Evolutionary conservation across 1,284 basidiomycete species (phyloP), one percentile per base, ranked within the genome.

Genomic region (Phlebopus sp.): DNA sequence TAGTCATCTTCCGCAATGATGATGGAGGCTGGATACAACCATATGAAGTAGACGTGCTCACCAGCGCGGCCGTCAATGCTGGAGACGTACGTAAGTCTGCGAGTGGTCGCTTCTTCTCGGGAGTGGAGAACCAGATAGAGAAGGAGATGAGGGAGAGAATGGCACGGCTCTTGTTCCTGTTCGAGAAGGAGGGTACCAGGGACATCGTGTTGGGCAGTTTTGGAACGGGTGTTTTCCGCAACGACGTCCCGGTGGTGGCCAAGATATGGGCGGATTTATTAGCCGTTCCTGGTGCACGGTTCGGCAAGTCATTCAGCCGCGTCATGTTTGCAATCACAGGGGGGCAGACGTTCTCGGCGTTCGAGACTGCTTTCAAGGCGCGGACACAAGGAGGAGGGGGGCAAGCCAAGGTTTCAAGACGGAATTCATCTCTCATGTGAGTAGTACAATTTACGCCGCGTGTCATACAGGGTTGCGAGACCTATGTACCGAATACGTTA

Each of bases 201-300:
- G 73, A 79, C 53, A 48, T 87, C 37, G 81, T 89, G 2, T 63
- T 88, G 36, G 86, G 86, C 21, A 82, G 80, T 55, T 88, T 86
- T 63, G 86, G 86, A 9, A 88, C 84, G 1, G 86, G 85, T 0
- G 84, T 82, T 7, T 88, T 86, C 64, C 69, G 69, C 52, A 88
- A 88, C 58, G 69, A 75, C 25, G 76, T 86, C 13, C 61, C 66
- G 42, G 67, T 70, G 47, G 72, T 86, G 29, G 83, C 81, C 2
- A 60, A 62, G 41, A 69, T 83, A 11, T 86, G 83, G 82, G 79
- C 74, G 30, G 77, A 82, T 37, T 61, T 86, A 19, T 59, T 88
- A 44, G 60, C 69, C 1, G 68, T 62, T 5, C 61, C 71, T 7
- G 68, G 64, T 8, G 73, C 79, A 29, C 68, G 82, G 34, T 88